A percentile compares a stretch with the other conserved stretches of the same genome.
Evolutionary conservation across 1,139 yeast genomes (phyloP).

Genomic region (Torulaspora globosa): DNA sequence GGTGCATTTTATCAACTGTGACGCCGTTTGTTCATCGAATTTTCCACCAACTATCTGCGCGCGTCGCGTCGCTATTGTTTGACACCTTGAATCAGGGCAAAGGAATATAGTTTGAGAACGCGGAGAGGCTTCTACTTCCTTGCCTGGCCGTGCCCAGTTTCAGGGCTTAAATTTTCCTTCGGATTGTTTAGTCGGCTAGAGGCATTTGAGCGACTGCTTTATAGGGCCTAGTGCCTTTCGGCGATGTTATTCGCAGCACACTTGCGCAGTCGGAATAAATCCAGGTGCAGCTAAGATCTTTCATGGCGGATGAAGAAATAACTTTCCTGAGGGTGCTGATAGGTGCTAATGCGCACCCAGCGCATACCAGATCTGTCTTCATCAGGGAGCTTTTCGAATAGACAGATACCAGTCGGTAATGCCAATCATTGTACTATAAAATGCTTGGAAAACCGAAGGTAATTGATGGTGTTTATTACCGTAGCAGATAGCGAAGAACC

Average conservation of each 20-base stretch:
- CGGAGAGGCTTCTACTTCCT: not conserved
- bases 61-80: constrained; percentile 4
- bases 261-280: no score
- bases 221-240: no score
- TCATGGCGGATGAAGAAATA: not conserved
- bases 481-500: not conserved
- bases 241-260: no score
- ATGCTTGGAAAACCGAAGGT: not conserved
- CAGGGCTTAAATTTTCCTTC: no score
- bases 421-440: not conserved
- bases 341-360: not conserved
- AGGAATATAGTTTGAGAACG: not conserved
- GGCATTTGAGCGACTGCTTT: no score
- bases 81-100: not conserved
- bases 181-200: no score
- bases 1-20: constrained; percentile 4
- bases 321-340: not conserved
- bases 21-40: not conserved
- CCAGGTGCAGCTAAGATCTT: no score
- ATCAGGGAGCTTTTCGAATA: not conserved
- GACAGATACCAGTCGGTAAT: no score
- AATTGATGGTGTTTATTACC: not conserved
- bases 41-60: not conserved
- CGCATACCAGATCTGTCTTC: not conserved
- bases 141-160: no score